Evolutionary conservation across 768 basidiomycete species (phyloP).

Genomic region (Tylopilus subfusipes): DNA sequence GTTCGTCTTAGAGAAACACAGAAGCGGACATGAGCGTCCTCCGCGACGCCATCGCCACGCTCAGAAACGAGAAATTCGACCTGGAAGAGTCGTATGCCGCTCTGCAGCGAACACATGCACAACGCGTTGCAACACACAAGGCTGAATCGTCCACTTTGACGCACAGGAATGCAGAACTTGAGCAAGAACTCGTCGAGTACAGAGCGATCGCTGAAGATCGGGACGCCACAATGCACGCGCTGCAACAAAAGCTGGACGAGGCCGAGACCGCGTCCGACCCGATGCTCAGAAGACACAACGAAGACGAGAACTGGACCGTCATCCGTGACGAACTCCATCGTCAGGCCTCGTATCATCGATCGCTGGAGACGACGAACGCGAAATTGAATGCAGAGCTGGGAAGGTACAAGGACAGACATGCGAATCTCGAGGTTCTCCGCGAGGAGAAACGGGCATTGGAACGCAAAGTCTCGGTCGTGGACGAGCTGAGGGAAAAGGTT

Average conservation of each 20-base stretch:
- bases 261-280: slow-evolving; percentile 36
- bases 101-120: slow-evolving; percentile 46
- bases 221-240: slow-evolving; percentile 35
- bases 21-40: slow-evolving; percentile 53
- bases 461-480: slow-evolving; percentile 44
- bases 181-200: slow-evolving; percentile 45
- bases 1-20: slow-evolving; percentile 48
- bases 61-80: slow-evolving; percentile 60
- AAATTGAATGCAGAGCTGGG: slow-evolving; percentile 52
- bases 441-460: slow-evolving; percentile 73
- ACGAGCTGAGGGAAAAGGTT: slow-evolving; percentile 54
- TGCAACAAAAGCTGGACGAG: slow-evolving; percentile 50
- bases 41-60: slow-evolving; percentile 43
- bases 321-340: slow-evolving; percentile 67
- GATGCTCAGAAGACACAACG: slow-evolving; percentile 23
- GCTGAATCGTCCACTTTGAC: slow-evolving; percentile 48
- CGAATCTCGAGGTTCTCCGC: slow-evolving; percentile 62
- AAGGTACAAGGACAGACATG: slow-evolving; percentile 50
- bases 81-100: slow-evolving; percentile 53
- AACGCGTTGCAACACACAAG: slow-evolving; percentile 49
- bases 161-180: slow-evolving; percentile 44
- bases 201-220: slow-evolving; percentile 42
- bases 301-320: slow-evolving; percentile 58
- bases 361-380: slow-evolving; percentile 57
- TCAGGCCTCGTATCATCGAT: slow-evolving; percentile 58